phyloP scores from a whole-genome alignment of 139 green algal species.

The Yamagishiella unicocca region DNA sequence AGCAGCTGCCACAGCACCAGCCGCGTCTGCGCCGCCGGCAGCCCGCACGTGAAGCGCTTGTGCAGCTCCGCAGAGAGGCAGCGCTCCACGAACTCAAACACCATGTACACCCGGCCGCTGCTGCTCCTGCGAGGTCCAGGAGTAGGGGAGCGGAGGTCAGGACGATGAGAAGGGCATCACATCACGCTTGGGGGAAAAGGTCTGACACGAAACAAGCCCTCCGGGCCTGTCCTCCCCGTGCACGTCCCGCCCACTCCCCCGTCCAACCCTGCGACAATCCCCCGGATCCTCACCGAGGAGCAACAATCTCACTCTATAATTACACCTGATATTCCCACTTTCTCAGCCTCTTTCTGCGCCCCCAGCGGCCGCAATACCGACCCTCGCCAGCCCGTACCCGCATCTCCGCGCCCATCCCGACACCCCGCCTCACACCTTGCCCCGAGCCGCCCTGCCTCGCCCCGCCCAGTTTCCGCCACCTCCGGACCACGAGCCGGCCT shows the following conservation, averaged over 20 bases:
- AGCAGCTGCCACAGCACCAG: constrained; percentile 63
- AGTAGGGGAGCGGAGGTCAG: not conserved
- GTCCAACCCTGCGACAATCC: too few relatives aligned
- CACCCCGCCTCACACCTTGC: not conserved
- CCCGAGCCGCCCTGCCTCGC: not conserved
- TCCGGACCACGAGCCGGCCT: too few relatives aligned
- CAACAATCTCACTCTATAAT: too few relatives aligned
- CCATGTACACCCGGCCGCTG: constrained; percentile 61
- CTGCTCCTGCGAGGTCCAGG: constrained; percentile 16
- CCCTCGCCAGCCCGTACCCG: too few relatives aligned
- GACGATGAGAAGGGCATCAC: not conserved
- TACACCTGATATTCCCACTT: too few relatives aligned
- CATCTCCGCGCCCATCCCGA: too few relatives aligned
- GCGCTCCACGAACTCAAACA: constrained; percentile 34
- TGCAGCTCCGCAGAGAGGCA: constrained; percentile 36
- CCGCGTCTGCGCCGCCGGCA: constrained; percentile 34
- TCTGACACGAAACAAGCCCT: too few relatives aligned
- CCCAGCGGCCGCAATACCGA: not conserved
- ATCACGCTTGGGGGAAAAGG: too few relatives aligned
- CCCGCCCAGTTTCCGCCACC: not conserved
- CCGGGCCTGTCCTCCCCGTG: too few relatives aligned
- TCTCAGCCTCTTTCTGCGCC: too few relatives aligned
- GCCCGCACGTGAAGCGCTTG: constrained; percentile 40
- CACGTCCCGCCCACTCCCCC: too few relatives aligned
- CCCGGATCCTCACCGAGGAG: too few relatives aligned